These are phyloP conservation scores for Solioccasus polychromus DNA, from an alignment of 768 basidiomycete genomes.

Conservation along the genomic window DNA sequence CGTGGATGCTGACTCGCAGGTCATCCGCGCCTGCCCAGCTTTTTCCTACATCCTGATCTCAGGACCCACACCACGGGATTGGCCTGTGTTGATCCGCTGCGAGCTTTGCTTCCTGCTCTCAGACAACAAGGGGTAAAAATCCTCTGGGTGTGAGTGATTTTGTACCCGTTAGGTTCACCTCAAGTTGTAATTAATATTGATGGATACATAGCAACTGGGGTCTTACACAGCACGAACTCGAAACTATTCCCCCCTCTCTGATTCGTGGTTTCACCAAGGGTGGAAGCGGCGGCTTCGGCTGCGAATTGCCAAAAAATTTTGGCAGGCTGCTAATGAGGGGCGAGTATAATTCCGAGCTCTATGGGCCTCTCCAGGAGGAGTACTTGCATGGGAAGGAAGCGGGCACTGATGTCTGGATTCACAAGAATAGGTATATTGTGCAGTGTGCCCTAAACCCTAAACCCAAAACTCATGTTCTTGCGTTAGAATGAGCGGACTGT, in stretches of 20 bases:
- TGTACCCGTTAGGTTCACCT: neutral
- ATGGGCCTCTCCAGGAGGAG: constrained; percentile 58
- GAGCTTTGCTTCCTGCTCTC: constrained; percentile 46
- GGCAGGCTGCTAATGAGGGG: constrained; percentile 60
- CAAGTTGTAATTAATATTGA: neutral
- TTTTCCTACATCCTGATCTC: constrained; percentile 63
- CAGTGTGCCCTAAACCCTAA: neutral
- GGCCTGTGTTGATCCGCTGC: constrained; percentile 53
- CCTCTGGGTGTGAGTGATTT: constrained; percentile 56
- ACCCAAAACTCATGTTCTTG: neutral
- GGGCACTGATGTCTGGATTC: constrained; percentile 69
- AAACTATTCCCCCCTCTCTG: constrained; percentile 59
- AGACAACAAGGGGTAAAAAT: constrained; percentile 52
- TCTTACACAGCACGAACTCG: constrained; percentile 59
- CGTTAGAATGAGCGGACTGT: constrained; percentile 59
- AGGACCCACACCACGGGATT: constrained; percentile 53
- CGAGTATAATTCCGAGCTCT: constrained; percentile 55
- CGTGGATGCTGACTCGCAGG: constrained; percentile 1
- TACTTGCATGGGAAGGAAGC: constrained; percentile 48
- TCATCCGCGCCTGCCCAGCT: constrained; percentile 37
- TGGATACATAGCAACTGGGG: constrained; percentile 58
- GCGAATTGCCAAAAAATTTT: constrained; percentile 49
- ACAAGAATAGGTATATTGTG: constrained; percentile 61
- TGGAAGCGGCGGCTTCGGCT: constrained; percentile 51
- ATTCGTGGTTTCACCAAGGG: constrained; percentile 52